A percentile compares a stretch with the other conserved stretches of the same genome.
These are phyloP conservation scores for Exsudoporus frostii DNA, from an alignment of 768 basidiomycete genomes.

Conservation along the genomic window DNA sequence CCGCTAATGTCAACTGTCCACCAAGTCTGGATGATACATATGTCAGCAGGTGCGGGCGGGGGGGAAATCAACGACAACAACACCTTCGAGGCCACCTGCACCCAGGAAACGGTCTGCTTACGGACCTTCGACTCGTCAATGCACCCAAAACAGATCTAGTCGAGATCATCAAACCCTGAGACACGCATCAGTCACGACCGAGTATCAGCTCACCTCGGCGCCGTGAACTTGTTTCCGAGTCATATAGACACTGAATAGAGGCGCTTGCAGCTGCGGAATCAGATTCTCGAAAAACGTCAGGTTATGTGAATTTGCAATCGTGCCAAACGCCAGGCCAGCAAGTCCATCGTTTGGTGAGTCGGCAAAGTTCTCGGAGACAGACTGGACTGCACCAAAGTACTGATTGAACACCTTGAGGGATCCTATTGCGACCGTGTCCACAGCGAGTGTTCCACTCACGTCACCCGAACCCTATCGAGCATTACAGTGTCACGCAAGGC, in stretches of 20 bases:
- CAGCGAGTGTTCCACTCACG: constrained; percentile 46
- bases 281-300: constrained; percentile 68
- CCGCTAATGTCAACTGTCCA: constrained; percentile 55
- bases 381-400: constrained; percentile 52
- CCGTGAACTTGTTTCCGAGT: constrained; percentile 39
- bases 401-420: constrained; percentile 44
- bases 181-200: not conserved
- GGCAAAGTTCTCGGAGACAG: constrained; percentile 48
- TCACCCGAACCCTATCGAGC: constrained; percentile 47
- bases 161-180: not conserved
- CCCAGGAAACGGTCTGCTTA: constrained; percentile 29
- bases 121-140: constrained; percentile 34
- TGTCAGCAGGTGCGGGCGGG: not conserved
- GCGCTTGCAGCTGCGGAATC: constrained; percentile 40
- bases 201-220: constrained; percentile 41
- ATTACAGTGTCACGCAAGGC: not conserved
- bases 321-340: constrained; percentile 59
- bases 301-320: constrained; percentile 43
- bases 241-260: constrained; percentile 60
- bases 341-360: constrained; percentile 54
- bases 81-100: constrained; percentile 39
- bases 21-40: constrained; percentile 44
- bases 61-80: not conserved
- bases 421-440: constrained; percentile 51
- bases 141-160: constrained; percentile 27